Percentiles rank a stretch among this genome's conserved stretches.
Evolutionary conservation across 495 filamentous ascomycete genomes (phyloP).

Genomic region (Parathielavia hyrcaniae): DNA sequence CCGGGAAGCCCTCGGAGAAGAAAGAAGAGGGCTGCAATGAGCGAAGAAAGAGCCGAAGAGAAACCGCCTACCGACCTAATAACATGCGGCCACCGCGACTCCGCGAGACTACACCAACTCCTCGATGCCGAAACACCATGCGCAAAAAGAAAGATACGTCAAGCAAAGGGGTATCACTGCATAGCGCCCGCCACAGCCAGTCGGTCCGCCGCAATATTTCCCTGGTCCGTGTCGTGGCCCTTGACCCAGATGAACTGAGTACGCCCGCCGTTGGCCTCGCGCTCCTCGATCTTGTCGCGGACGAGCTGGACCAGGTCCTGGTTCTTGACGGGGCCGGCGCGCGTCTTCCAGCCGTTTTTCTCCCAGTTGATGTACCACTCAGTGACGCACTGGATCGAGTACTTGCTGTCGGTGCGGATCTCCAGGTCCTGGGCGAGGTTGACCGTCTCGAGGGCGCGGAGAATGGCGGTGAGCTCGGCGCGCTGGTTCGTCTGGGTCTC

Average conservation of each 20-base stretch:
- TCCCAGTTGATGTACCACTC: slow-evolving; percentile 78
- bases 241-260: slow-evolving; percentile 84
- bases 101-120: not conserved
- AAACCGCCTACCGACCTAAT: not conserved
- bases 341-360: slow-evolving; percentile 70
- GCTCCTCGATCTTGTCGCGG: slow-evolving; percentile 61
- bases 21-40: not conserved
- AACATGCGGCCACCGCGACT: not conserved
- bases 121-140: not conserved
- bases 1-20: not conserved
- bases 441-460: slow-evolving; percentile 72
- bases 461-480: slow-evolving; percentile 83
- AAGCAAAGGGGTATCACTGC: slow-evolving; percentile 19
- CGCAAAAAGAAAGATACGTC: not conserved
- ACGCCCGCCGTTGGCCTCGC: slow-evolving; percentile 52
- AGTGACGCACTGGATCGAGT: slow-evolving; percentile 85
- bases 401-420: slow-evolving; percentile 78
- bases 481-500: slow-evolving; percentile 84
- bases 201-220: slow-evolving; percentile 74
- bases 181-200: slow-evolving; percentile 60
- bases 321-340: slow-evolving; percentile 72
- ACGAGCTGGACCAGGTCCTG: slow-evolving; percentile 74
- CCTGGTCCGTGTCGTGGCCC: slow-evolving; percentile 61
- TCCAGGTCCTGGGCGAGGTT: slow-evolving; percentile 47
- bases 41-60: not conserved